Evolutionary conservation across 768 basidiomycete genomes (phyloP).

Genomic region (Podaxis sp.): DNA sequence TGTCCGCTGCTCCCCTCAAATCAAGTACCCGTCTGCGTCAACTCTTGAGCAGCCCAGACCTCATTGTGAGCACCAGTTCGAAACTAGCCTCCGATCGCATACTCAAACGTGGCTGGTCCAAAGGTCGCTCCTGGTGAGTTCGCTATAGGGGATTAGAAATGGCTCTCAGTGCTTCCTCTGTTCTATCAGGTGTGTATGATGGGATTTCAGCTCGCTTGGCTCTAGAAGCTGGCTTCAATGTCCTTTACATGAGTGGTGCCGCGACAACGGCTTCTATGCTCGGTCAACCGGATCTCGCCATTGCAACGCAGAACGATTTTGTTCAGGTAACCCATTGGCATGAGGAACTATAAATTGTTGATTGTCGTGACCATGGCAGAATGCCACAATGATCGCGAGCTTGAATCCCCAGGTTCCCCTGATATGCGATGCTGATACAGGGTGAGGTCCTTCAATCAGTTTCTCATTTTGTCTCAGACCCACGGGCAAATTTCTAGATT

Average conservation of each 20-base stretch:
- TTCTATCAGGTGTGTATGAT: conserved; percentile 42
- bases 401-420: conserved; percentile 44
- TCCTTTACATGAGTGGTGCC: conserved; percentile 50
- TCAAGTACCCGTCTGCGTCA: conserved; percentile 14
- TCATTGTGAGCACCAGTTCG: conserved; percentile 12
- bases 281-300: conserved; percentile 54
- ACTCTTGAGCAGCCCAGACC: conserved; percentile 1
- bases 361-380: conserved; percentile 17
- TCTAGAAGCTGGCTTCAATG: conserved; percentile 48
- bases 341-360: not conserved
- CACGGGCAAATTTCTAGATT: conserved; percentile 29
- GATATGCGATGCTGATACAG: conserved; percentile 58
- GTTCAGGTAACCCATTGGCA: conserved; percentile 30
- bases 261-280: conserved; percentile 54
- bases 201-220: conserved; percentile 52
- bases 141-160: not conserved
- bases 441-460: conserved; percentile 24
- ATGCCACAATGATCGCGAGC: conserved; percentile 48
- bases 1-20: not conserved
- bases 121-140: conserved; percentile 10
- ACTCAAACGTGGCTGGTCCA: not conserved
- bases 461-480: not conserved
- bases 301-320: conserved; percentile 55
- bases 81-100: not conserved
- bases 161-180: not conserved